Conservation (phyloP, 1,284 basidiomycete species). For the Rhodotorula mucilaginosa region DNA sequence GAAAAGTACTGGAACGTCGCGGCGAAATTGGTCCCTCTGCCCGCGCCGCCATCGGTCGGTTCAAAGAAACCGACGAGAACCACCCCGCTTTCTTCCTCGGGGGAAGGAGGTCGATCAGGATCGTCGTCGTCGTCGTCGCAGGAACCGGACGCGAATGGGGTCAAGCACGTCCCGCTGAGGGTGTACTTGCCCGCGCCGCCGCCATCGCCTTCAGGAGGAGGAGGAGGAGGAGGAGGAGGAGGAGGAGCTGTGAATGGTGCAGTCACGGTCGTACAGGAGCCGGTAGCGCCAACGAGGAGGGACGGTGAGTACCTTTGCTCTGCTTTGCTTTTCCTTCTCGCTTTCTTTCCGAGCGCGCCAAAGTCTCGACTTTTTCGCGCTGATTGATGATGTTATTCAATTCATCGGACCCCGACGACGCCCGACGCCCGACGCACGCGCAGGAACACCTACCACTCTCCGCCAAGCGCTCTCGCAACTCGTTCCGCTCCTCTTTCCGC, state of each 20-base stretch:
- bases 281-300: constrained; percentile 75
- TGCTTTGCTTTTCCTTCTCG: not conserved
- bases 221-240: too few relatives aligned
- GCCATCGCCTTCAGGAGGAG: too few relatives aligned
- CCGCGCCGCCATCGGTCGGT: constrained; percentile 34
- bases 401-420: too few relatives aligned
- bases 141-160: constrained; percentile 69
- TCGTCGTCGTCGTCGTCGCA: constrained; percentile 54
- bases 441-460: constrained; percentile 49
- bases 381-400: too few relatives aligned
- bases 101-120: constrained; percentile 45
- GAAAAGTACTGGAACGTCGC: constrained; percentile 91
- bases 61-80: constrained; percentile 40
- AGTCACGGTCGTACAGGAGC: constrained; percentile 83
- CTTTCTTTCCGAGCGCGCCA: too few relatives aligned
- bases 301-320: constrained; percentile 46
- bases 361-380: too few relatives aligned
- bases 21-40: constrained; percentile 65
- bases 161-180: constrained; percentile 80
- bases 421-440: not conserved
- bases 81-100: too few relatives aligned
- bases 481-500: constrained; percentile 5
- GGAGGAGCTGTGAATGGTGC: too few relatives aligned
- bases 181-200: constrained; percentile 68
- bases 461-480: constrained; percentile 37